phyloP scores from a whole-genome alignment of 1,284 basidiomycete genomes.

The Trametes sp. region DNA sequence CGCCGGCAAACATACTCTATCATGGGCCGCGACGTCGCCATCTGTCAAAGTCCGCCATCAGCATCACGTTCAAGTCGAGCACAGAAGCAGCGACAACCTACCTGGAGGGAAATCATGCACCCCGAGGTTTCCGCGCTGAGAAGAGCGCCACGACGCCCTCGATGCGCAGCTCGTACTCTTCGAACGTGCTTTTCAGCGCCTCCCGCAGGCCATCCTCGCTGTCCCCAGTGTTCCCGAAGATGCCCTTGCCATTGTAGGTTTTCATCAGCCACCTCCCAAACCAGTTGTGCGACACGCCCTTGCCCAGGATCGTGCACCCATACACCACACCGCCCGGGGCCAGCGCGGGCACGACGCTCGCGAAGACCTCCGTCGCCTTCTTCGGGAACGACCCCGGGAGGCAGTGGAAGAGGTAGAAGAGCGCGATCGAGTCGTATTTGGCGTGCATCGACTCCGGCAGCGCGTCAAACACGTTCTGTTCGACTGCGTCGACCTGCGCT shows the following conservation, averaged over 20 bases:
- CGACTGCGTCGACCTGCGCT: conserved; percentile 19
- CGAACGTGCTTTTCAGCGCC: conserved; percentile 29
- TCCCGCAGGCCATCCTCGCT: conserved; percentile 25
- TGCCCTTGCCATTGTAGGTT: conserved; percentile 33
- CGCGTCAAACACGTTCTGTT: conserved; percentile 32
- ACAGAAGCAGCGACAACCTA: background rate
- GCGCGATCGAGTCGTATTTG: conserved; percentile 35
- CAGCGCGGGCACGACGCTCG: conserved; percentile 24
- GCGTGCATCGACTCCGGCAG: conserved; percentile 23
- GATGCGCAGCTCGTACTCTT: conserved; percentile 31
- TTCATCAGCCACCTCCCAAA: conserved; percentile 29
- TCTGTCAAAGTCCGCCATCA: background rate
- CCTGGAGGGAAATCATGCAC: background rate
- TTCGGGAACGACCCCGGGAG: conserved; percentile 27
- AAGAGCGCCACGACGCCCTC: conserved; percentile 36
- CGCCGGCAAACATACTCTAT: background rate
- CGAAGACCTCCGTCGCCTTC: conserved; percentile 31
- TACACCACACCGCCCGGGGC: conserved; percentile 33
- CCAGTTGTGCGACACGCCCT: conserved; percentile 33
- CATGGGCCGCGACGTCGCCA: background rate
- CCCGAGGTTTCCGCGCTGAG: conserved; percentile 3
- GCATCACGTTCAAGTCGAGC: background rate
- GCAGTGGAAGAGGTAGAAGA: conserved; percentile 38
- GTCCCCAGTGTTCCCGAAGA: conserved; percentile 36
- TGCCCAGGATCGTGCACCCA: conserved; percentile 36